Base-by-base conservation (phyloP, 306 rosid species). In the Cicer judaicum region DNA sequence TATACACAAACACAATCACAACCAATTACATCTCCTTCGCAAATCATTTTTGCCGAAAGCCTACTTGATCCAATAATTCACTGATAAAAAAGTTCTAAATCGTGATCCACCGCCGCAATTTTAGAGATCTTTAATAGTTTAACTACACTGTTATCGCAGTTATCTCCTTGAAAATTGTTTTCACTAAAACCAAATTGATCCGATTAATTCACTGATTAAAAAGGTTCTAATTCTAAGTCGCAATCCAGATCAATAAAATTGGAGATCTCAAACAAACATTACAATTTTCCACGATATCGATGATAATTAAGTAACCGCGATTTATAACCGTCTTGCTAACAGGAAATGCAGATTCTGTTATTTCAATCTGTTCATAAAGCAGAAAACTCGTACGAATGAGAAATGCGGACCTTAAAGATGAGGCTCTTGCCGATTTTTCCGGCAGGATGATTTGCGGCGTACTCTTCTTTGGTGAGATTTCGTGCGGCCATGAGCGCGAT, bases 381-480 rank as follows among this genome's bases (percentile, higher is more conserved):
- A 47, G 24, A 68, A 24, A 67, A 19, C 0, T 44, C 42, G 2
- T 29, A 29, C 8, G 4, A 14, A 38, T 15, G 13, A 46, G 47
- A 77, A 78, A 68, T 2, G 70, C 53, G 10, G 10, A 91, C 98
- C 98, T 92, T 95, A 85, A 95, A 92, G 84, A 95, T 92, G 62
- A 95, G 99, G 50, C 92, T 87, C 81, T 95, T 95, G 38, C 99
- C 99, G 59, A 95, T 95, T 81, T 89, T 85, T 0, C 99, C 98
- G 0, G 99, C 99, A 18, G 99, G 99, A 74, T 92, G 99, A 50
- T 95, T 95, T 5, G 91, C 84, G 12, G 99, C 99, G 68, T 95
- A 95, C 36, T 95, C 92, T 13, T 92, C 98, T 83, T 79, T 90
- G 34, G 89, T 89, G 73, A 95, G 85, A 78, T 87, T 95, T 64